Evolutionary conservation across 306 rosid species (phyloP).

Genomic region (Sophora flavescens): DNA sequence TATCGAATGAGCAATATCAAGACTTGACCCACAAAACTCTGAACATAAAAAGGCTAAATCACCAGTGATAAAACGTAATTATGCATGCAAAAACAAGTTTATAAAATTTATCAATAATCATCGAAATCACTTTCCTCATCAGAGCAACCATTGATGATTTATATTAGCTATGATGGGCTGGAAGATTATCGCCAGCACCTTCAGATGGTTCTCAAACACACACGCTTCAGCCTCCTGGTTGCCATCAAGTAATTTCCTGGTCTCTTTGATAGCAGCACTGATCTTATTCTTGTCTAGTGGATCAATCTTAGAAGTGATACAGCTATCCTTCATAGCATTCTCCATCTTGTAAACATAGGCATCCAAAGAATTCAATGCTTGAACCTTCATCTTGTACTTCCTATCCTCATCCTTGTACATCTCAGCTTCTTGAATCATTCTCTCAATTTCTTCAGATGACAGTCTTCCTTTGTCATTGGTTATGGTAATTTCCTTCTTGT

Average conservation of each 20-base stretch:
- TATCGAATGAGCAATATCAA: too few relatives aligned
- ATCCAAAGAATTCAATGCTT: constrained; percentile 49
- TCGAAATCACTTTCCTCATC: not conserved
- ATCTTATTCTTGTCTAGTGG: constrained; percentile 1
- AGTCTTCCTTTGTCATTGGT: constrained; percentile 49
- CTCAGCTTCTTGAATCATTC: constrained; percentile 57
- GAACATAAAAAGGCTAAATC: too few relatives aligned
- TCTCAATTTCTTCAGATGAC: constrained; percentile 49
- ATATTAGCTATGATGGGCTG: constrained; percentile 50
- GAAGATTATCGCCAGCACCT: constrained; percentile 49
- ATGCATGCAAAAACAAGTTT: not conserved
- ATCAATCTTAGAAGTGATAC: too few relatives aligned
- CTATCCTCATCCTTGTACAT: constrained; percentile 50
- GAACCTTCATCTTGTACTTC: constrained; percentile 48
- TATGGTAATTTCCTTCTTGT: constrained; percentile 48
- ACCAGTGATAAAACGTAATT: not conserved
- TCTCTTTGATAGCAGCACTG: not conserved
- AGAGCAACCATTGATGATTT: not conserved
- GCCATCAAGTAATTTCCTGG: not conserved
- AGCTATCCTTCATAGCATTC: not conserved
- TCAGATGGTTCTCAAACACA: constrained; percentile 50
- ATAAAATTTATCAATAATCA: not conserved
- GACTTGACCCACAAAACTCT: too few relatives aligned
- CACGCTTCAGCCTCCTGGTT: constrained; percentile 40
- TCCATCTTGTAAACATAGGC: constrained; percentile 52